Base-by-base conservation (phyloP, 441 rosid species). In the Viola pubescens region DNA sequence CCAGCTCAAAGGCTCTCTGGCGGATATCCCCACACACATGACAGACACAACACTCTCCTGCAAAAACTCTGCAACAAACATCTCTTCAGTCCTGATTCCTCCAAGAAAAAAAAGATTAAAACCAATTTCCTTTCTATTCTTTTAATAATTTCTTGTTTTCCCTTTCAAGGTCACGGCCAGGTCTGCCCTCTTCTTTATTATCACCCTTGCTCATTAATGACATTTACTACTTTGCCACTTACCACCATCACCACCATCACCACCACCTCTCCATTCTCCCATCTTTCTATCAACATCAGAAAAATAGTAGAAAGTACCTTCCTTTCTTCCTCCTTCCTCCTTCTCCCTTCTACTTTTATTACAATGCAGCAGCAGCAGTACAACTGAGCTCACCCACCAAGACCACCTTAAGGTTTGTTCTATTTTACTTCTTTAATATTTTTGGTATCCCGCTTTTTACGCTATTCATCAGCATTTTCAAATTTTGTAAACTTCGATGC, bases 141-240 rank as follows among this genome's bases (percentile, higher is more conserved):
- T 26, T 26, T 26, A 26, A 26, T 26, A 26, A 26, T 26, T 26
- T 26, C 34, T 26, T 26, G 34, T 26, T 34, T 52, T 41, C 42
- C 57, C 52, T 51, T 45, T 48, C 54, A 26, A 10, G 52, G 56
- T 60, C 61, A 44, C 19, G 56, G 37, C n/a, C 46, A 9, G 37
- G 71, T 52, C 62, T 71, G 73, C 67, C 59, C 37, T 56, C 54
- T 37, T 9, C 9, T 49, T 67, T 63, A 48, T 68, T 81, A 63
- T 61, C 64, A 68, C 64, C 84, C 71, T 57, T 73, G 8, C n/a
- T 69, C 81, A 73, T 78, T 64, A 51, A 63, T 74, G 16, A 16
- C 80, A 79, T 82, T 86, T 81, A 84, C 91, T 52, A 26, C 64
- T 62, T 60, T 74, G 73, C 86, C 79, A 82, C 72, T 72, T 12